Percentiles rank a stretch among this genome's conserved stretches.
phyloP scores from a whole-genome alignment of 192 early-diverging fungal genomes.

The Backusella tarrabulga region DNA sequence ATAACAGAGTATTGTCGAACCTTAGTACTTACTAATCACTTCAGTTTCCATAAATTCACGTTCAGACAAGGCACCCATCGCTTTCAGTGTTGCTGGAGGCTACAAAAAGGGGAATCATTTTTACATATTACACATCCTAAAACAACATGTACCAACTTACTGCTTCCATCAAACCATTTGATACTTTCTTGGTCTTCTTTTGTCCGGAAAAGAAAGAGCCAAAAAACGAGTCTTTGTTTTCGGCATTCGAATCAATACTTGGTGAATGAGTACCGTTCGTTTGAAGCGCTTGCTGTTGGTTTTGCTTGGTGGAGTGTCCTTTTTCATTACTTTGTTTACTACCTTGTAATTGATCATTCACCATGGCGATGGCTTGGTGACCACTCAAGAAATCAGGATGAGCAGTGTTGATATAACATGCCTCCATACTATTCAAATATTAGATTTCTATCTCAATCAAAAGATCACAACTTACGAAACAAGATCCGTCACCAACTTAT shows the following conservation, averaged over 20 bases:
- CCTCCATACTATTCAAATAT: conserved; percentile 69
- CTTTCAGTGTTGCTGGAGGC: conserved; percentile 91
- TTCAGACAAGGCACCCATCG: conserved; percentile 93
- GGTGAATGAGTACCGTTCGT: conserved; percentile 7
- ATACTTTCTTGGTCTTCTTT: conserved; percentile 74
- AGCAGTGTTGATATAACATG: conserved; percentile 97
- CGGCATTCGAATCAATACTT: background rate
- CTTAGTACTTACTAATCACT: conserved; percentile 83
- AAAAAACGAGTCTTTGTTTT: conserved; percentile 71
- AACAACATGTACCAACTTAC: conserved; percentile 29
- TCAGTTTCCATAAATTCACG: conserved; percentile 98
- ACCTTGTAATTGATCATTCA: conserved; percentile 64
- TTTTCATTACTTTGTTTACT: background rate
- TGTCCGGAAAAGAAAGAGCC: conserved; percentile 88
- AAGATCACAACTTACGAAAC: conserved; percentile 57
- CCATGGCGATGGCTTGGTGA: conserved; percentile 90
- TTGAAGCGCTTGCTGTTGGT: background rate
- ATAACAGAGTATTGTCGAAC: background rate
- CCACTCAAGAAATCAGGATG: conserved; percentile 99
- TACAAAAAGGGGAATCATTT: conserved; percentile 18
- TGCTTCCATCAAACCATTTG: conserved; percentile 61
- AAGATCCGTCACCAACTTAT: conserved; percentile 91
- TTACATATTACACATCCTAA: background rate
- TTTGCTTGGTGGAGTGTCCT: background rate
- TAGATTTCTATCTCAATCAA: too few relatives aligned